Conservation (phyloP, 345 rosid species). For the Dipteronia dyeriana region DNA sequence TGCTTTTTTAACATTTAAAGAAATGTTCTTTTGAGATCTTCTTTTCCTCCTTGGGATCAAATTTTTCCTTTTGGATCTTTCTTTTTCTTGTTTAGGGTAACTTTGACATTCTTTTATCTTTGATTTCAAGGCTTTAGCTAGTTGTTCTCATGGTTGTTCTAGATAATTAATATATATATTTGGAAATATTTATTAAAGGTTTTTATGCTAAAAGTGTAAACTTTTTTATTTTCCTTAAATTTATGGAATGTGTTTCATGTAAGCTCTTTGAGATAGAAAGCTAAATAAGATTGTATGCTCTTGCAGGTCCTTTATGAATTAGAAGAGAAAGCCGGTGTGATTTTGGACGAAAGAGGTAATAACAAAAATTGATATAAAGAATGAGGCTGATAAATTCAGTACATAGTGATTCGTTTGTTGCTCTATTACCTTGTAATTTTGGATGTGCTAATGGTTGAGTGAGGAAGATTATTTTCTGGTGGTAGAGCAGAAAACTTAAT, state of each 20-base stretch:
- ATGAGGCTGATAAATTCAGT: conserved; percentile 5
- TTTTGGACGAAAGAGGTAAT: conserved; percentile 93
- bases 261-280: conserved; percentile 2
- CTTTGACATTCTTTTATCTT: neutral
- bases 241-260: neutral
- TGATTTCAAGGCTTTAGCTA: neutral
- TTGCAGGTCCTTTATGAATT: conserved; percentile 80
- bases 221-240: neutral
- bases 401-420: neutral
- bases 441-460: neutral
- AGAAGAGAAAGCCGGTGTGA: conserved; percentile 87
- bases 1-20: neutral
- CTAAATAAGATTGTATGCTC: conserved; percentile 14
- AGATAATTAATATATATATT: neutral
- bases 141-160: neutral
- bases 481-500: neutral
- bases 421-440: neutral
- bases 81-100: neutral
- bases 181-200: neutral
- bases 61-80: neutral
- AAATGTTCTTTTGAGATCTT: neutral
- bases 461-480: neutral
- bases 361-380: neutral
- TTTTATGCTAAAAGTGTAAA: neutral
- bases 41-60: neutral